phyloP scores from a whole-genome alignment of 2,329 filamentous ascomycete genomes.

The Neurospora sp. region DNA sequence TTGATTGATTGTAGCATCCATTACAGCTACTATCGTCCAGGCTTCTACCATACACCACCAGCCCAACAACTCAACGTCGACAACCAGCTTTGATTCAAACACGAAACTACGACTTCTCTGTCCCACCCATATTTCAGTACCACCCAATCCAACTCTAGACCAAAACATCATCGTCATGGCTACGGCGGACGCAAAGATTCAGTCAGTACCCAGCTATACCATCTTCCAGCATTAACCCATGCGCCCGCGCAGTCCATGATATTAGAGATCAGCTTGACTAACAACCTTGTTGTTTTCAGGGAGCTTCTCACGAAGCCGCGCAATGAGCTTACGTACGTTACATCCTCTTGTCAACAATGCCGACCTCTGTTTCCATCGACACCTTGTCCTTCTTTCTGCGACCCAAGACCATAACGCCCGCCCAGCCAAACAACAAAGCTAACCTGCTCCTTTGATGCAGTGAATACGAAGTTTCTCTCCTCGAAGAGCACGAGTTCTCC shows the following conservation, averaged over 20 bases:
- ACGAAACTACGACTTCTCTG: neutral
- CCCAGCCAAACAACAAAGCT: neutral
- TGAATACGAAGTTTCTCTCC: conserved; percentile 77
- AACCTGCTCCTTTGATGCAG: conserved; percentile 31
- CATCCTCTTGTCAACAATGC: conserved; percentile 1
- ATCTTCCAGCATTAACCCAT: neutral
- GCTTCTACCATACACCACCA: neutral
- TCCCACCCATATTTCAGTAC: neutral
- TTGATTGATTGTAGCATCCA: neutral
- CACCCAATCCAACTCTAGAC: neutral
- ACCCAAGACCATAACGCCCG: neutral
- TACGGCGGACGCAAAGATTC: conserved; percentile 22
- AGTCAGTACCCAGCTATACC: conserved; percentile 1
- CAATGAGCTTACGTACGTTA: conserved; percentile 79
- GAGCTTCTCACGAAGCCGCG: conserved; percentile 84
- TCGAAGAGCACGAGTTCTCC: conserved; percentile 47
- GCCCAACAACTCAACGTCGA: neutral
- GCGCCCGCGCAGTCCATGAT: neutral
- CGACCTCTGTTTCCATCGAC: neutral
- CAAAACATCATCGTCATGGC: conserved; percentile 2
- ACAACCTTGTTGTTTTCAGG: conserved; percentile 34
- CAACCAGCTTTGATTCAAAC: neutral
- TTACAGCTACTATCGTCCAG: neutral
- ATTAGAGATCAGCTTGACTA: conserved; percentile 16
- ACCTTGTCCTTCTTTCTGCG: neutral